phyloP scores from a whole-genome alignment of 2,329 filamentous ascomycete genomes.

The Arachnomyces sp. region DNA sequence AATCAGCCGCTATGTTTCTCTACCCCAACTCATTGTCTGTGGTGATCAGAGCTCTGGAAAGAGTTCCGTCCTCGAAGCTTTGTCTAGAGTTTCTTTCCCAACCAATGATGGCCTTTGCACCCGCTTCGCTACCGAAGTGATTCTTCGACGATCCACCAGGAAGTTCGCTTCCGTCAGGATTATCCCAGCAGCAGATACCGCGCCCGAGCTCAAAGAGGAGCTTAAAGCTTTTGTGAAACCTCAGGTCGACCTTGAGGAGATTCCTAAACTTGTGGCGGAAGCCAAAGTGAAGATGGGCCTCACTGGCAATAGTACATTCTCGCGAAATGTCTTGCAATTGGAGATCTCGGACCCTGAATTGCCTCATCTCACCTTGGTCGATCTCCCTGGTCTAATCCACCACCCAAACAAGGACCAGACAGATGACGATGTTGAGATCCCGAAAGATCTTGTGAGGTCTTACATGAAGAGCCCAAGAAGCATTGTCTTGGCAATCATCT shows the following conservation, averaged over 20 bases:
- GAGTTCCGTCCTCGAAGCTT: conserved; percentile 13
- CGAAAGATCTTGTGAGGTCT: conserved; percentile 37
- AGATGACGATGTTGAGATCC: conserved; percentile 46
- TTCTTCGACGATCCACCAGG: conserved; percentile 34
- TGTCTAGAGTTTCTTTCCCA: conserved; percentile 12
- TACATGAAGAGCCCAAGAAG: conserved; percentile 39
- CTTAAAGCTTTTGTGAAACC: conserved; percentile 14
- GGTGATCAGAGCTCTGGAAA: conserved; percentile 14
- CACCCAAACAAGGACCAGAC: conserved; percentile 49
- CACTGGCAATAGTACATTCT: conserved; percentile 15
- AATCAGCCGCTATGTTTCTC: conserved; percentile 10
- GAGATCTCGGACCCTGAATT: conserved; percentile 54
- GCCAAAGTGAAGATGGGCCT: conserved; percentile 18
- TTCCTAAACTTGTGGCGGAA: conserved; percentile 19
- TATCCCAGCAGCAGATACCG: conserved; percentile 14
- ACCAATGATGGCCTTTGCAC: conserved; percentile 48
- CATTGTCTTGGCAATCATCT: conserved; percentile 42
- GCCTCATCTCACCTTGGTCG: conserved; percentile 54
- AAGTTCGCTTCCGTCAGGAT: conserved; percentile 18
- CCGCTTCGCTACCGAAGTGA: conserved; percentile 53
- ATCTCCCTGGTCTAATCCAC: conserved; percentile 53
- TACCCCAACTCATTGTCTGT: conserved; percentile 13
- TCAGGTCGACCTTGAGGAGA: conserved; percentile 16
- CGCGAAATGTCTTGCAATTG: conserved; percentile 48
- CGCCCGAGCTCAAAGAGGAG: conserved; percentile 13